phyloP scores from a whole-genome alignment of 169 alveolate genomes.

The Plasmodium fragile region DNA sequence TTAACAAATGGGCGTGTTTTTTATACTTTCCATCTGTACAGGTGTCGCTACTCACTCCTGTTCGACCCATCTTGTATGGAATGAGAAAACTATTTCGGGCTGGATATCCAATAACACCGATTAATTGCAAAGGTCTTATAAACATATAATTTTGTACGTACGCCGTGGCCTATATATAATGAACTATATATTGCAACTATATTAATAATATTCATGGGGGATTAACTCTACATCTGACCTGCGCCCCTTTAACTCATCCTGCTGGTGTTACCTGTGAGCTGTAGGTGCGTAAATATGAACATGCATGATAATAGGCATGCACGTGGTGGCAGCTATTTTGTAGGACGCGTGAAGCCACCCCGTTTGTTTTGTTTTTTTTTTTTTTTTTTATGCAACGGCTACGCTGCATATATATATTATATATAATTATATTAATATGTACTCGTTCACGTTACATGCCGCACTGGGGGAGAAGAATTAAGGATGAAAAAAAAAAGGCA shows the following conservation, averaged over 20 bases:
- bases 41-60: background rate
- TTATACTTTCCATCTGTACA: background rate
- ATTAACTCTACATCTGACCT: background rate
- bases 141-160: background rate
- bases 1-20: background rate
- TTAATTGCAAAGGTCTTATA: background rate
- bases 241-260: background rate
- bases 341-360: background rate
- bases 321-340: background rate
- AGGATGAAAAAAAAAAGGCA: background rate
- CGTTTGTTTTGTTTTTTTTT: too few relatives aligned
- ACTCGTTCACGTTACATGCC: background rate
- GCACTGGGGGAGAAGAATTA: background rate
- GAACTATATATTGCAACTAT: background rate
- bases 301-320: background rate
- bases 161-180: background rate
- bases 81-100: background rate
- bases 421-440: background rate
- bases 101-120: background rate
- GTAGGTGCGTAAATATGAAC: background rate
- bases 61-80: background rate
- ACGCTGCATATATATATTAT: background rate
- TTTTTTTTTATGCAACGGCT: background rate
- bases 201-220: background rate
- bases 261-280: background rate